phyloP scores from a whole-genome alignment of 1,139 yeast genomes.

The Blastobotrys petasosporus region DNA sequence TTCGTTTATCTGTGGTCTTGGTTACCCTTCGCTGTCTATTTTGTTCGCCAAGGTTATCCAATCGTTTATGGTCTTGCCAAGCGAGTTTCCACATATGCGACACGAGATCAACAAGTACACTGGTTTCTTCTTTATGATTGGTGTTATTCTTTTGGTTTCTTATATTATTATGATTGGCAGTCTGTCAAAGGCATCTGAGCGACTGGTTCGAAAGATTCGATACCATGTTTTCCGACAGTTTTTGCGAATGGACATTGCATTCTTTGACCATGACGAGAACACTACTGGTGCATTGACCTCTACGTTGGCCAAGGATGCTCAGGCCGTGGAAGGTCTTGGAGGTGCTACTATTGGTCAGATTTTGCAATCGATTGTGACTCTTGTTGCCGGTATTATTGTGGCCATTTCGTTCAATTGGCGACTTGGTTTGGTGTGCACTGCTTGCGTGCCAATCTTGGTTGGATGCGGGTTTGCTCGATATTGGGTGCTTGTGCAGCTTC shows the following conservation, averaged over 20 bases:
- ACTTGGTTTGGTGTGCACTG: conserved; percentile 58
- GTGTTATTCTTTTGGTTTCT: conserved; percentile 32
- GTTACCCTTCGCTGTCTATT: conserved; percentile 38
- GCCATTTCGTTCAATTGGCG: conserved; percentile 61
- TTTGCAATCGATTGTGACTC: conserved; percentile 64
- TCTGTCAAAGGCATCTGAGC: conserved; percentile 28
- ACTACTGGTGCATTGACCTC: conserved; percentile 74
- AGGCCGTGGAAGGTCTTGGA: conserved; percentile 74
- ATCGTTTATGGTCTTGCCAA: conserved; percentile 34
- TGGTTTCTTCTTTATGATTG: conserved; percentile 39
- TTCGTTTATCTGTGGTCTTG: conserved; percentile 35
- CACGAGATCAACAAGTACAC: conserved; percentile 33
- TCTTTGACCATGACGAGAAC: conserved; percentile 61
- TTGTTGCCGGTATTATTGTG: conserved; percentile 68
- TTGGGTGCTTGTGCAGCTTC: conserved; percentile 72
- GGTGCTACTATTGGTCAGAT: conserved; percentile 81
- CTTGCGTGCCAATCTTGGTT: conserved; percentile 56
- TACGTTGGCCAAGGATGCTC: conserved; percentile 76
- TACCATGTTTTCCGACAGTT: conserved; percentile 31
- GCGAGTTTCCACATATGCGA: conserved; percentile 30
- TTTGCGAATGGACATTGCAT: conserved; percentile 73
- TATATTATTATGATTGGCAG: conserved; percentile 30
- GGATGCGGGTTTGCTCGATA: conserved; percentile 76
- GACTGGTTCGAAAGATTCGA: conserved; percentile 33
- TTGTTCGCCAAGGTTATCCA: conserved; percentile 36